Percentiles rank a stretch among this genome's conserved stretches.
These are phyloP conservation scores for Corymbia citriodora DNA, from an alignment of 441 rosid genomes.

Conservation along the genomic window DNA sequence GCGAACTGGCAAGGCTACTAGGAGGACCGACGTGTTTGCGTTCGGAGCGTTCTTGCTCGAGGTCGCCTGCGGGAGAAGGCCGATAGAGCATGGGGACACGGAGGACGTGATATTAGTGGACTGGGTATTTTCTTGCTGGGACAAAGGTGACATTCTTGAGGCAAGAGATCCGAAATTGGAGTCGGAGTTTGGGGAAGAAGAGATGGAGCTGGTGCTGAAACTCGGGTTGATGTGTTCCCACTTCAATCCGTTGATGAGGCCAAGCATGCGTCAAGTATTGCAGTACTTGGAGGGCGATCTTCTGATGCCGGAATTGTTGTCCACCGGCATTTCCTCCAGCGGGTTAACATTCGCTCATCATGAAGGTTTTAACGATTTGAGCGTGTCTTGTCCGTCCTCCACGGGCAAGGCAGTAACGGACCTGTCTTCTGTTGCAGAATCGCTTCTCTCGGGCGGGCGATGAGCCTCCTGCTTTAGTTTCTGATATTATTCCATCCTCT, in stretches of 20 bases:
- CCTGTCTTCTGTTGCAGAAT: not conserved
- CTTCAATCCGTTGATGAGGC: not conserved
- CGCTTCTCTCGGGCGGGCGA: not conserved
- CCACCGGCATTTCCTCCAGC: not conserved
- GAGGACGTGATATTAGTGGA: not conserved
- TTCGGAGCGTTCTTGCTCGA: not conserved
- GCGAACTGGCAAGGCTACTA: not conserved
- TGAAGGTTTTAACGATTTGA: not conserved
- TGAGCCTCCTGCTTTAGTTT: not conserved
- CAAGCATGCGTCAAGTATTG: not conserved
- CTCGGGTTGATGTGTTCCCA: not conserved
- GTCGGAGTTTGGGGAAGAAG: not conserved
- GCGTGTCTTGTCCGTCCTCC: no score
- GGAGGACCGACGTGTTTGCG: not conserved
- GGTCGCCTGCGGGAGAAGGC: not conserved
- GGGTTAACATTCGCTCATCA: not conserved
- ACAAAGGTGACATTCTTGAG: not conserved
- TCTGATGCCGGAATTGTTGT: not conserved
- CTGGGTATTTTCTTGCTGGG: not conserved
- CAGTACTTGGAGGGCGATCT: not conserved
- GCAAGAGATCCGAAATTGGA: not conserved
- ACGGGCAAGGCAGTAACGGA: accelerated
- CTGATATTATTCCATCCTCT: not conserved
- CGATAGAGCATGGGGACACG: not conserved
- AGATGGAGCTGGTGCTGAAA: not conserved